Conservation (phyloP, 805 yeast species). For the Ogataea nakhonphanomensis region DNA sequence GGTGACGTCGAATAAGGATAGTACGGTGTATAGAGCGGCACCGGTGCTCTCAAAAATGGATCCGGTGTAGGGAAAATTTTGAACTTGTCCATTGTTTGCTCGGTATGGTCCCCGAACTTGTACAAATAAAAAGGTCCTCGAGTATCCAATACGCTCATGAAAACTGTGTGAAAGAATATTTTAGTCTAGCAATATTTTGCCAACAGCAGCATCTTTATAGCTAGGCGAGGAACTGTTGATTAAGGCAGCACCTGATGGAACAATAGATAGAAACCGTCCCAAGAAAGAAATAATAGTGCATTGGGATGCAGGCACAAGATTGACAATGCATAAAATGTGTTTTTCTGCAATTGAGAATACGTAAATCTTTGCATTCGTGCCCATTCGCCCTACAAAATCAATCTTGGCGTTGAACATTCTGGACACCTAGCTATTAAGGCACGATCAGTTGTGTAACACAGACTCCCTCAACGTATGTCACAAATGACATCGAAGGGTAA, state of each 20-base stretch:
- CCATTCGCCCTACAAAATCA: too few species aligned
- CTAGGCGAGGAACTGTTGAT: background rate
- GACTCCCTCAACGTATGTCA: too few species aligned
- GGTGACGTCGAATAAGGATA: conserved; percentile 1
- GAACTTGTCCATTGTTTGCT: conserved; percentile 18
- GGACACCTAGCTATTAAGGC: too few species aligned
- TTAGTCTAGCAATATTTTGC: too few species aligned
- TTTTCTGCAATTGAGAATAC: too few species aligned
- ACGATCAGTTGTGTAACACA: too few species aligned
- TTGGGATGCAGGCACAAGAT: background rate
- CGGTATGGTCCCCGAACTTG: conserved; percentile 21
- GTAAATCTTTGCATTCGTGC: too few species aligned
- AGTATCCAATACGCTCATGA: conserved; percentile 10
- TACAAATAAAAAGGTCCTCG: conserved; percentile 22
- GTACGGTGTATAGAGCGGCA: conserved; percentile 2
- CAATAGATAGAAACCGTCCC: background rate
- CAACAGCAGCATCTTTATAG: background rate
- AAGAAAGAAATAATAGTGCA: background rate
- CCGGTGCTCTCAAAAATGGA: background rate
- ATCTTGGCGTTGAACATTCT: too few species aligned
- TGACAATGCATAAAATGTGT: background rate
- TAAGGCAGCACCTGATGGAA: background rate
- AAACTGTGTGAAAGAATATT: too few species aligned
- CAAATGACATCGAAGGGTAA: too few species aligned
- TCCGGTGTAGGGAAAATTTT: conserved; percentile 25